Evolutionary conservation across 2,329 filamentous ascomycete species (phyloP), one percentile per base, ranked within the genome.

Genomic region (Aspergillus neoniger): DNA sequence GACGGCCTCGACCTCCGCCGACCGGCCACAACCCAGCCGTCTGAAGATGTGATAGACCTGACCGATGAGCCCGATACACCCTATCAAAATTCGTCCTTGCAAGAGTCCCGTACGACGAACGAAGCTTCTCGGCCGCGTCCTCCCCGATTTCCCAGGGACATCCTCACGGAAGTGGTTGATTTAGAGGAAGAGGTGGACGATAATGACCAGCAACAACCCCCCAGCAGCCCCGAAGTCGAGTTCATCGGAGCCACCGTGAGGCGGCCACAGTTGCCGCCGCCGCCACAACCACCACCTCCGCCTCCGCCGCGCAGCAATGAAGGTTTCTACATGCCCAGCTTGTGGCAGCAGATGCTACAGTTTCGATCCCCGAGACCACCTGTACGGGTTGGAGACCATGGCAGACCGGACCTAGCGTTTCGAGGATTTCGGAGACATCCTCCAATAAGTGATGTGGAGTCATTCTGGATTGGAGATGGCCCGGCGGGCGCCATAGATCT

Each of bases 1-100:
- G 82, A 86, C 74, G 84, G 84, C 4, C 75, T 80, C 48, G 85
- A 87, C 63, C 83, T 78, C 63, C 77, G 85, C 60, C 77, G 83
- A 61, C 85, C 85, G 1, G 72, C 78, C 15, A 76, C 79, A 73
- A 77, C 70, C n/a, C 56, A 67, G 21, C 68, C 67, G 12, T 61
- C 59, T 10, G 70, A 72, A 49, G 73, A 78, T 53, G 72, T 81
- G 8, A 81, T 83, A 36, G 80, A 83, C 65, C 68, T 83, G 19
- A 82, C 80, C 15, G 73, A 78, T 23, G 80, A 81, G 7, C 72
- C 77, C 0, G 77, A 79, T 44, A 72, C 71, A n/a, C 74, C 72
- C 2, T 57, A 62, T 21, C 36, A 44, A 23, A 23, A 5, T 44
- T 14, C 32, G 10, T 36, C 32, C 2, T 14, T 36, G 32, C 32